Conservation (phyloP, 805 yeast genomes). For the Kodamaea laetipori region DNA sequence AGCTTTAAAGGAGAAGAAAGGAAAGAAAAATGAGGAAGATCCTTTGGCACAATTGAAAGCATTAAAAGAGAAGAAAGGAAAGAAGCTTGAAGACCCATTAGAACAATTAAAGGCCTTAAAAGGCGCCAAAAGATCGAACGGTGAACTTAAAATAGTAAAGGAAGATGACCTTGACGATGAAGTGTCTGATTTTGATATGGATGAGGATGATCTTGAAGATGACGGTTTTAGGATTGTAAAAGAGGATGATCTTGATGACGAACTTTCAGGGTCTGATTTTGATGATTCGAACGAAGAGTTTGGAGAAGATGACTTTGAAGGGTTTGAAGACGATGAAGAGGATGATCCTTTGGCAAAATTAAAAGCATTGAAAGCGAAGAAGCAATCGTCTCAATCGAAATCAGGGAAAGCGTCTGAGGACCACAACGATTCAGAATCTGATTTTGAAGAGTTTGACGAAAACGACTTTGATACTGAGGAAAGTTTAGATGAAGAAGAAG, state of each 20-base stretch:
- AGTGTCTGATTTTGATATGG: constrained; percentile 25
- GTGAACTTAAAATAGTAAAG: constrained; percentile 6
- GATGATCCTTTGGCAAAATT: constrained; percentile 26
- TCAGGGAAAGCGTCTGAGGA: no score
- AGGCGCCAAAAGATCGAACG: no score
- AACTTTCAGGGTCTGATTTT: constrained; percentile 25
- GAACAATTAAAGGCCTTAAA: constrained; percentile 25
- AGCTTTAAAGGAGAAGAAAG: neutral
- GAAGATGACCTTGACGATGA: constrained; percentile 25
- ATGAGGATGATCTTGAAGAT: constrained; percentile 18
- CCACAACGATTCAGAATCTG: constrained; percentile 21
- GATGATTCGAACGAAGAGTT: constrained; percentile 21
- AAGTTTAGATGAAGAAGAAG: constrained; percentile 17
- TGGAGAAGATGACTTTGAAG: constrained; percentile 18
- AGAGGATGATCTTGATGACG: constrained; percentile 24
- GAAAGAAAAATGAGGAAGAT: constrained; percentile 16
- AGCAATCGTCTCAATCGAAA: no score
- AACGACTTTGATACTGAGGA: constrained; percentile 18
- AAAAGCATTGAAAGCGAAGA: constrained; percentile 16
- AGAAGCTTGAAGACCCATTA: constrained; percentile 24
- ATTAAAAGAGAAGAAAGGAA: constrained; percentile 15
- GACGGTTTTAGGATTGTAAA: constrained; percentile 7
- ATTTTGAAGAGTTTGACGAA: constrained; percentile 7
- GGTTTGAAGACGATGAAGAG: constrained; percentile 16
- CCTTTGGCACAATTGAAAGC: constrained; percentile 27